A percentile compares a stretch with the other conserved stretches of the same genome.
These are phyloP conservation scores for Tilletiaria anomala DNA, from an alignment of 1,284 basidiomycete species.

Conservation along the genomic window DNA sequence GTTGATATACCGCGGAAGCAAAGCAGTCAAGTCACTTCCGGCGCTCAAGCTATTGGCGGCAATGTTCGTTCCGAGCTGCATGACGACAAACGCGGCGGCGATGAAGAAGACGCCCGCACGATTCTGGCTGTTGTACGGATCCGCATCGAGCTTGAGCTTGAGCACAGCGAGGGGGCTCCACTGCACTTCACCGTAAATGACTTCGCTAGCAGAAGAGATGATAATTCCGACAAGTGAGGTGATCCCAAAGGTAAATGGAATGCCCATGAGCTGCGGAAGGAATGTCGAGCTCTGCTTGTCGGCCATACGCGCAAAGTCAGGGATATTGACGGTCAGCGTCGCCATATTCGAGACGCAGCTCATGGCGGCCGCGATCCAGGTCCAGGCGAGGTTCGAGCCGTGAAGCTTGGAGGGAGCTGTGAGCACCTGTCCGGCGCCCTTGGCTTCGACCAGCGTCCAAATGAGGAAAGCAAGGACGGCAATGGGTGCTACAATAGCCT, in stretches of 20 bases:
- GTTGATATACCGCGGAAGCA: conserved; percentile 61
- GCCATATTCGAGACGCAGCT: conserved; percentile 21
- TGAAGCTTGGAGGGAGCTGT: conserved; percentile 53
- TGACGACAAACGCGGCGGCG: conserved; percentile 57
- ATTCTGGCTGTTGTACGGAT: conserved; percentile 47
- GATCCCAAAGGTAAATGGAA: conserved; percentile 61
- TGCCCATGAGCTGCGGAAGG: conserved; percentile 40
- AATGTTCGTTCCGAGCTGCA: conserved; percentile 50
- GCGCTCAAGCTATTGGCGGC: conserved; percentile 72
- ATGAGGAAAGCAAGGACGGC: conserved; percentile 54
- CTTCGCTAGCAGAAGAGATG: conserved; percentile 61
- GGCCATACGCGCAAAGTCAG: conserved; percentile 24
- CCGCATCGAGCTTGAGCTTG: conserved; percentile 52
- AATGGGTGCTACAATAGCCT: conserved; percentile 51
- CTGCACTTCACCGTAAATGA: conserved; percentile 60
- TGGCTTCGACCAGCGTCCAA: conserved; percentile 62
- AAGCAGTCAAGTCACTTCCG: conserved; percentile 67
- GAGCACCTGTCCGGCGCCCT: conserved; percentile 61
- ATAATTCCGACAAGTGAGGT: conserved; percentile 72
- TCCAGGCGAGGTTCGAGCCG: conserved; percentile 60
- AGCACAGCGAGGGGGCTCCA: conserved; percentile 68
- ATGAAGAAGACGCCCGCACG: conserved; percentile 52
- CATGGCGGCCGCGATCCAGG: conserved; percentile 49
- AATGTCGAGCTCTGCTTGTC: conserved; percentile 11
- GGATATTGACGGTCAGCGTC: conserved; percentile 22